A percentile compares a stretch with the other conserved stretches of the same genome.
Conservation (phyloP, 2,329 filamentous ascomycete genomes). For the Aspergillus ustus region DNA sequence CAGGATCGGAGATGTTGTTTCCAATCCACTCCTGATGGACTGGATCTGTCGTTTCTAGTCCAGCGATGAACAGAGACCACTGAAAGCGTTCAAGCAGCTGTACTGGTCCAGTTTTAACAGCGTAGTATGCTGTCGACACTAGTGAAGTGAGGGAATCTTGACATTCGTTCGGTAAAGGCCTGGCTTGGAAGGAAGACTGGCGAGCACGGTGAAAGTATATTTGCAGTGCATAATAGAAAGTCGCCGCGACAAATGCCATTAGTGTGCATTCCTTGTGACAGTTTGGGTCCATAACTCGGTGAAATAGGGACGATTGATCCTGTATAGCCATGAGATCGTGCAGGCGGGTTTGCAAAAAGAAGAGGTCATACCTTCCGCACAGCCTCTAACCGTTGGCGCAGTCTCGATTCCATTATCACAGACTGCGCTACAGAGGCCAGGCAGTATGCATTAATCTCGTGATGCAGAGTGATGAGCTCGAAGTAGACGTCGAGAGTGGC, state of each 20-base stretch:
- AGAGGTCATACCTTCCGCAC: slow-evolving; percentile 7
- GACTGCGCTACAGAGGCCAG: neutral
- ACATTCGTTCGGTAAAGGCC: neutral
- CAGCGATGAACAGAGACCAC: slow-evolving; percentile 19
- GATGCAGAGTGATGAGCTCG: slow-evolving; percentile 16
- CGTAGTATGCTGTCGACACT: slow-evolving; percentile 9
- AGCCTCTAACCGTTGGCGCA: slow-evolving; percentile 6
- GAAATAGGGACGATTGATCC: neutral
- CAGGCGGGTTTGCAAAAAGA: too few species aligned
- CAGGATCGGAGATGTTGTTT: slow-evolving; percentile 15
- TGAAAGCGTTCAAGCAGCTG: slow-evolving; percentile 20
- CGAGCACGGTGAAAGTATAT: slow-evolving; percentile 17
- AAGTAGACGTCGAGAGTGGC: slow-evolving; percentile 17
- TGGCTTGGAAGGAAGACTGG: slow-evolving; percentile 6
- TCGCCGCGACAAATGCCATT: slow-evolving; percentile 17
- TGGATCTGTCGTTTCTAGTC: slow-evolving; percentile 15
- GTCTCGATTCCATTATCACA: neutral
- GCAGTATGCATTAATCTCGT: slow-evolving; percentile 18
- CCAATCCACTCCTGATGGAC: slow-evolving; percentile 17
- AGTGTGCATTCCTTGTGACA: neutral
- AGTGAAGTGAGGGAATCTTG: slow-evolving; percentile 8
- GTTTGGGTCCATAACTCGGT: neutral
- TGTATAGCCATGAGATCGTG: neutral
- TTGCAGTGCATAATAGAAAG: slow-evolving; percentile 15
- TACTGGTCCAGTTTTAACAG: slow-evolving; percentile 9